phyloP scores from a whole-genome alignment of 768 basidiomycete species.

The Rhodotorula babjevae region DNA sequence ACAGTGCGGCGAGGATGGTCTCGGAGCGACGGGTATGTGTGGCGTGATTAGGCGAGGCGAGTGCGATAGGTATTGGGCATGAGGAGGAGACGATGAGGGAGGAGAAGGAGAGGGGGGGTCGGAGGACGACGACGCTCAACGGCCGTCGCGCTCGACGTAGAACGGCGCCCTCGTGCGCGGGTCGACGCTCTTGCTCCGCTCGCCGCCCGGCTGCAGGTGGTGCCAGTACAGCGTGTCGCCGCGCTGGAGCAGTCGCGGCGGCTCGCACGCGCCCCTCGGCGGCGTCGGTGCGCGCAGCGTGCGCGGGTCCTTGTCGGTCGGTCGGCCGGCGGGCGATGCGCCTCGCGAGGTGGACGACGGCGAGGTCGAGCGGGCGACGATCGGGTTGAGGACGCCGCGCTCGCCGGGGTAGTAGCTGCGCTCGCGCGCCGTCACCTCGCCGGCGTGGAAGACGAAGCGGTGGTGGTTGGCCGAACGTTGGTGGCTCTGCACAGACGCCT shows the following conservation, averaged over 20 bases:
- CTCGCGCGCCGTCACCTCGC: conserved; percentile 36
- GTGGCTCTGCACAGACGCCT: conserved; percentile 46
- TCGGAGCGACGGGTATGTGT: neutral
- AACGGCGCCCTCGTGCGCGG: conserved; percentile 17
- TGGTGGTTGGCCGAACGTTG: conserved; percentile 71
- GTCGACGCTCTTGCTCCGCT: conserved; percentile 30
- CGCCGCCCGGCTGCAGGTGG: conserved; percentile 34
- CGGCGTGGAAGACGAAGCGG: conserved; percentile 72
- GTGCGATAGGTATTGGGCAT: neutral
- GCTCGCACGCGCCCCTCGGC: neutral
- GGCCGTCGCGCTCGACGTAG: neutral
- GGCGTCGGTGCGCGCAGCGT: neutral
- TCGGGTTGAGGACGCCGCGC: conserved; percentile 24
- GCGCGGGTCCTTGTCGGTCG: conserved; percentile 19
- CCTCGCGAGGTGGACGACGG: neutral
- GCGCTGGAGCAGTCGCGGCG: neutral
- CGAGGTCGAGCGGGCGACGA: neutral
- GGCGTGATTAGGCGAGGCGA: neutral
- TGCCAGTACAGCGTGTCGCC: conserved; percentile 43
- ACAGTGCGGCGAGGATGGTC: neutral
- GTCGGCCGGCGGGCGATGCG: neutral
- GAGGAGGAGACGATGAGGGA: neutral
- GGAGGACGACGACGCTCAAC: neutral
- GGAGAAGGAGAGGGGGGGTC: neutral
- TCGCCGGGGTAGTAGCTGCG: conserved; percentile 32